Percentiles rank a stretch among this genome's conserved stretches.
phyloP scores from a whole-genome alignment of 2,329 filamentous ascomycete species.

The Ophiostoma sp. region DNA sequence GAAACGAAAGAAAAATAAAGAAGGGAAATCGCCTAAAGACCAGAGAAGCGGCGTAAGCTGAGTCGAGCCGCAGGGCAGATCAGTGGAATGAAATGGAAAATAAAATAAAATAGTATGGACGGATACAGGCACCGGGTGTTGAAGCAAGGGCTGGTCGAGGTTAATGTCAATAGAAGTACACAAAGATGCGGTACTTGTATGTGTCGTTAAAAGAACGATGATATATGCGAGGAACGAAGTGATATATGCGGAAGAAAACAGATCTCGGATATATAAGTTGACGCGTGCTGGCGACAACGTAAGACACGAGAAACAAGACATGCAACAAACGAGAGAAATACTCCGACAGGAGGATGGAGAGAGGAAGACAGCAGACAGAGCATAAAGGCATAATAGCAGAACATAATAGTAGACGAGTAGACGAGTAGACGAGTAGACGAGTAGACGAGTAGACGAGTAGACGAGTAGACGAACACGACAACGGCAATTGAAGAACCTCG shows the following conservation, averaged over 20 bases:
- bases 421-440: too few relatives aligned
- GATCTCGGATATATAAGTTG: background rate
- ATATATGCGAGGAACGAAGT: background rate
- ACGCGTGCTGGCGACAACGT: background rate
- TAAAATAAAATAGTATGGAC: background rate
- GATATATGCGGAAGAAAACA: background rate
- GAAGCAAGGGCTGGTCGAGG: background rate
- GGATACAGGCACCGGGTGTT: background rate
- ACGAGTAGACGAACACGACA: too few relatives aligned
- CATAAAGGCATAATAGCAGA: too few relatives aligned
- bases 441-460: too few relatives aligned
- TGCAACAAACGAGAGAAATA: background rate
- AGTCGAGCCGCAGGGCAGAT: slow-evolving; percentile 1
- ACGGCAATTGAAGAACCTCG: background rate
- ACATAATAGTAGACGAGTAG: too few relatives aligned
- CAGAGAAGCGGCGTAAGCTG: slow-evolving; percentile 6
- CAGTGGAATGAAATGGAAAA: slow-evolving; percentile 2
- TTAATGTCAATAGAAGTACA: background rate
- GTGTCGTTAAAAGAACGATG: background rate
- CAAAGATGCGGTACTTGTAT: background rate
- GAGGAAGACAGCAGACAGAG: background rate
- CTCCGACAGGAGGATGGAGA: background rate
- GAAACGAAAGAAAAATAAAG: background rate
- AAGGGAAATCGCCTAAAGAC: background rate
- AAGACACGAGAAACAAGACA: background rate